Evolutionary conservation across 164 flowering plant genomes (phyloP), one percentile per base, ranked within the genome.

Genomic region (Saururus chinensis): DNA sequence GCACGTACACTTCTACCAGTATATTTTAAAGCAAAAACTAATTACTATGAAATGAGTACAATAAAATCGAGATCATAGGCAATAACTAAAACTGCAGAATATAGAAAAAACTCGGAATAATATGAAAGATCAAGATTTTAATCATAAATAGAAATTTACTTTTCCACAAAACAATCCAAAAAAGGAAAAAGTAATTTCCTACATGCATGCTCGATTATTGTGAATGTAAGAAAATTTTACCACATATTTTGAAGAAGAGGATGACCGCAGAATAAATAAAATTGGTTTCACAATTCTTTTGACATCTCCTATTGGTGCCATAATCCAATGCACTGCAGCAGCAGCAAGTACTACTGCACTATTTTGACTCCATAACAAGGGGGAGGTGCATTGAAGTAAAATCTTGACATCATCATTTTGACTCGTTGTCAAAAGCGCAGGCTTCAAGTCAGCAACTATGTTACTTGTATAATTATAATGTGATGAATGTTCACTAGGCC

Each of bases 271-370:
- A 40, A 91, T 65, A 77, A 95, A 95, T 68, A 95, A 69, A 58
- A 95, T 80, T 53, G 99, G 99, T 65, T 87, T 91, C n/a, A 86
- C 93, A 66, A 95, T 86, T 76, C 77, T 85, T 65, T 68, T 77
- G 51, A 95, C 57, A 53, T 87, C 84, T 66, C 84, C 80, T 71
- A 30, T 80, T 51, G 97, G 86, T 12, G 88, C 85, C 92, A 91
- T 84, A 64, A 95, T 83, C 97, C 99, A 95, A 75, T 88, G 99
- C 19, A 91, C 89, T 60, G 93, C 88, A 71, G 93, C 88, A 73
- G 99, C 95, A 56, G 93, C 96, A 68, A 95, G 86, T 53, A 95
- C 95, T 26, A 91, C 97, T 37, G 96, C 96, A 79, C 99, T 91
- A 60, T 95, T 95, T 64, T 87, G 82, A 80, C 96, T 91, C 99